Conservation (phyloP, 495 filamentous ascomycete genomes). For the Polyplosphaeria fusca region DNA sequence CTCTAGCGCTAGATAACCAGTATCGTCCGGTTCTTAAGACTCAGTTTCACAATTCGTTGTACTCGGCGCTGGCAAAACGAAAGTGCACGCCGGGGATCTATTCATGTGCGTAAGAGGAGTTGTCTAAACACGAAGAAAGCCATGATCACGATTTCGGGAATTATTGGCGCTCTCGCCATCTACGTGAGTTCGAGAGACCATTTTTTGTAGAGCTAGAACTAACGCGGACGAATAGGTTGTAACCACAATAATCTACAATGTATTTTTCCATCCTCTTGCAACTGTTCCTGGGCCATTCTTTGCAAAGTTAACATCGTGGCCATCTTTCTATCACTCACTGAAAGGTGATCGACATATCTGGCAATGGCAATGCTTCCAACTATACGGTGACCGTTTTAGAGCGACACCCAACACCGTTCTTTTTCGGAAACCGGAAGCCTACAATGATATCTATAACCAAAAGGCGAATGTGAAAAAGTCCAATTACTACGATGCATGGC, state of each 20-base stretch:
- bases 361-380: conserved; percentile 31
- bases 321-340: conserved; percentile 31
- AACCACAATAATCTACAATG: conserved; percentile 20
- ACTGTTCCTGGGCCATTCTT: conserved; percentile 31
- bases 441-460: conserved; percentile 32
- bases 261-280: conserved; percentile 34
- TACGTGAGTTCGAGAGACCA: no score
- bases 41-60: no score
- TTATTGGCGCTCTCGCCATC: no score
- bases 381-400: conserved; percentile 33
- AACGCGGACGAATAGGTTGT: no score
- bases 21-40: no score
- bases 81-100: no score
- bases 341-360: conserved; percentile 33
- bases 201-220: no score
- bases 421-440: conserved; percentile 28
- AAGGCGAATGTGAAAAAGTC: conserved; percentile 39
- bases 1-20: no score
- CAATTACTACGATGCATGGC: conserved; percentile 33
- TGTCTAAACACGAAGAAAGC: no score
- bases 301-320: conserved; percentile 18
- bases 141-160: no score
- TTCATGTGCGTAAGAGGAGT: no score
- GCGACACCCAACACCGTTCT: conserved; percentile 36
- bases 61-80: no score